phyloP scores from a whole-genome alignment of 2,329 filamentous ascomycete genomes.

The Colletotrichum aenigma region DNA sequence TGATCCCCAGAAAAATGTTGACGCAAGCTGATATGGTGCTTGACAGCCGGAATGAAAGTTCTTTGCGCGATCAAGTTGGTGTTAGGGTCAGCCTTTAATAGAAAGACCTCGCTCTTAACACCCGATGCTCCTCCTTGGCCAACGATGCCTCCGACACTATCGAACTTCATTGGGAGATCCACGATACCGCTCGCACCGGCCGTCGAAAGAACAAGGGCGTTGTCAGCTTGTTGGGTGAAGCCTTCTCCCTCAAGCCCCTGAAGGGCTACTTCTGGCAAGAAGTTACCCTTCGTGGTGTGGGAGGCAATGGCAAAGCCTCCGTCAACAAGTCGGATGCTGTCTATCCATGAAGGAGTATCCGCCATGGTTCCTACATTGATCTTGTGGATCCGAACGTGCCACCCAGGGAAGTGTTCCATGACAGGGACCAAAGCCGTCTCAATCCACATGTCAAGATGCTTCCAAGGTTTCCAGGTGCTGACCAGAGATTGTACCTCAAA shows the following conservation, averaged over 20 bases:
- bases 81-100: conserved; percentile 22
- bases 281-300: neutral
- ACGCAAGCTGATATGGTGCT: neutral
- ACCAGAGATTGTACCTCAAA: neutral
- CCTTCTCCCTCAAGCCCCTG: neutral
- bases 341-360: neutral
- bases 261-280: neutral
- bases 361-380: neutral
- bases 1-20: too few relatives aligned
- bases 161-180: neutral
- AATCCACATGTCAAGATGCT: conserved; percentile 1
- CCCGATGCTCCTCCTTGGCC: neutral
- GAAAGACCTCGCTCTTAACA: neutral
- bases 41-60: conserved; percentile 5
- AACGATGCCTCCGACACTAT: neutral
- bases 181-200: conserved; percentile 16
- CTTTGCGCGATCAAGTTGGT: conserved; percentile 21
- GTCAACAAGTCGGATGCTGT: conserved; percentile 13
- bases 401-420: neutral
- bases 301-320: conserved; percentile 21
- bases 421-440: conserved; percentile 12
- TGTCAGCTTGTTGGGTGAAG: neutral
- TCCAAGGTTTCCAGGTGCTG: conserved; percentile 21
- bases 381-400: conserved; percentile 19
- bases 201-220: neutral